phyloP scores from a whole-genome alignment of 345 rosid species.

The Arabis alpina region DNA sequence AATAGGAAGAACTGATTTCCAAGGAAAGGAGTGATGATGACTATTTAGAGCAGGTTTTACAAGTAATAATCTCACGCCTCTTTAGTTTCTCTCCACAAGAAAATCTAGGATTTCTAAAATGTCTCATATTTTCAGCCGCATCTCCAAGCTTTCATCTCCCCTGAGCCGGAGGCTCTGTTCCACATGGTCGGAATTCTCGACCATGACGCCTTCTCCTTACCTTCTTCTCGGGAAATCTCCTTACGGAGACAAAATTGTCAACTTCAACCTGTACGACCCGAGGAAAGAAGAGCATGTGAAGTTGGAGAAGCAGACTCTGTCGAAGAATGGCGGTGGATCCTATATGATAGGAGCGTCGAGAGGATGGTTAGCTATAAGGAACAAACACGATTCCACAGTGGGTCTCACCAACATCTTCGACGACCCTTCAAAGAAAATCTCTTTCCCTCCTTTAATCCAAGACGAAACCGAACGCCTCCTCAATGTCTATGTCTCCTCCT shows the following conservation, averaged over 20 bases:
- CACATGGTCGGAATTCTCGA: not conserved
- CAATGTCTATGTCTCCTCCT: slow-evolving; percentile 12
- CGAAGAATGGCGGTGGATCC: not conserved
- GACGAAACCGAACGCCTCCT: slow-evolving; percentile 4
- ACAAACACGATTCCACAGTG: slow-evolving; percentile 6
- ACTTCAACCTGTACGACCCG: not conserved
- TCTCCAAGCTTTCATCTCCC: not conserved
- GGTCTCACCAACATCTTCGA: slow-evolving; percentile 12
- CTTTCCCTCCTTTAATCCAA: slow-evolving; percentile 6
- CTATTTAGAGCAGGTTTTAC: not conserved
- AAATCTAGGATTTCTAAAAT: not conserved
- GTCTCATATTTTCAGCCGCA: not conserved
- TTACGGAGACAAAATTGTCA: not conserved
- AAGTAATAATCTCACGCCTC: not conserved
- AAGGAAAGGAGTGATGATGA: no score
- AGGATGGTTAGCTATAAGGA: slow-evolving; percentile 5
- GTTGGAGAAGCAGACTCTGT: not conserved
- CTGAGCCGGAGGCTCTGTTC: not conserved
- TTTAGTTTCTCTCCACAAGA: not conserved
- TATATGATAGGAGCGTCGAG: slow-evolving; percentile 1
- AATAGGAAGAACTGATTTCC: no score
- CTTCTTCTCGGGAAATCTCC: not conserved
- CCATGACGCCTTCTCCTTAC: not conserved
- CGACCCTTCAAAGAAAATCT: slow-evolving; percentile 8
- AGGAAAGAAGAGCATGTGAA: not conserved